Base-by-base conservation (phyloP, 306 rosid species). In the Dicorynia guianensis region DNA sequence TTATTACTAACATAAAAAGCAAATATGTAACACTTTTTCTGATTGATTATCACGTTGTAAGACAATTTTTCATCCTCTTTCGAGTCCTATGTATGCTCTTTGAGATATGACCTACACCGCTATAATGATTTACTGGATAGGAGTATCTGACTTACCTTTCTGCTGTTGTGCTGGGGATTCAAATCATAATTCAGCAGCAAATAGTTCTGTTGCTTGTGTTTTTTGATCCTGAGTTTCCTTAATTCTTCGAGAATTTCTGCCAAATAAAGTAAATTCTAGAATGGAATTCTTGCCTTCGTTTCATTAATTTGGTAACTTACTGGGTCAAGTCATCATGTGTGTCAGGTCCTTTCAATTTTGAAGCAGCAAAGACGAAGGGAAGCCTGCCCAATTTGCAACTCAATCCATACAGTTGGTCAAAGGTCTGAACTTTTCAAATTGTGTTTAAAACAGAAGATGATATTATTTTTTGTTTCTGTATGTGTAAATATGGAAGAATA, bases 331-430 rank as follows among this genome's bases (percentile, higher is more conserved):
- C 76, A 33, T 69, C n/a, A 57, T 54, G 25, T 74, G 39, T 74
- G 85, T 81, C 87, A 95, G 98, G 98, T 30, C 98, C 97, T 65
- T 95, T 95, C 76, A 87, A 90, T 78, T 92, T 95, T 79, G 92
- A 90, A 82, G 83, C 83, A 8, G 83, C 92, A 81, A 81, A 85
- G 74, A 78, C 79, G 0, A 58, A 73, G 63, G 93, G 83, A 74
- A 71, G 74, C 73, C 85, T 90, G 44, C 92, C 97, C 69, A 75
- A 70, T 9, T 74, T 95, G 70, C 98, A 92, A 10, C 90, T 87
- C 55, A 95, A 92, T 85, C 98, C 92, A 56, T 86, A 90, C 82
- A 95, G 96, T 80, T 95, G 98, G 98, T 87, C 97, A 39, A 92
- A 92, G 97, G 98, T 60, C 30, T 58, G 50, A 59, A 48, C 43